Evolutionary conservation across 768 basidiomycete species (phyloP), one percentile per base, ranked within the genome.

Genomic region (Rhizopogon roseolus): DNA sequence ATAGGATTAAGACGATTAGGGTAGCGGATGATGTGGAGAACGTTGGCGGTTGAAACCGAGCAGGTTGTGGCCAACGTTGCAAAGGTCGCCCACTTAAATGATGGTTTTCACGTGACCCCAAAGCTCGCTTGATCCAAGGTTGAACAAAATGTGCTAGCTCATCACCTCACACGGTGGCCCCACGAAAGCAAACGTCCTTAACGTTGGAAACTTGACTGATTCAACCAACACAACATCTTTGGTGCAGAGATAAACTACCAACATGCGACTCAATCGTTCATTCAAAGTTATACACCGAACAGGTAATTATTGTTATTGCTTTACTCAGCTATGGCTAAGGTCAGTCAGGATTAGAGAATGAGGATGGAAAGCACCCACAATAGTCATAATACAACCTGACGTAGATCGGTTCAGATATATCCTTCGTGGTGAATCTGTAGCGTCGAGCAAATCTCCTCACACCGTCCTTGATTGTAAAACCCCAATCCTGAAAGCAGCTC

Each of bases 401-500:
- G 19, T 36, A 16, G 19, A 48, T 48, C 34, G 46, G 46, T 10
- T 16, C 46, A 22, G 46, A 16, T 9, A 19, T 48, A 0, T 48
- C 34, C 34, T 48, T 48, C 14, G 19, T 81, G 6, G 74, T 79
- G 67, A 86, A 87, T 57, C 76, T 74, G 59, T 84, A 67, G 57
- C 80, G 80, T 44, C 84, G 72, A 5, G 72, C 67, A 60, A 84
- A 81, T 56, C 81, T 69, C 56, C 80, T 76, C 58, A 78, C 77
- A 32, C 73, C 79, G 9, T 81, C 67, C 53, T 81, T 65, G 0
- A 71, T 71, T 60, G 82, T 73, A n/a, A 86, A 71, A 25, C 84
- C 85, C 84, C 84, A 86, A 4, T 60, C 63, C 71, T 72, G 41
- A 19, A 36, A n/a, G 9, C 40, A 32, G 34, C 13, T 38, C 3